A percentile compares a stretch with the other conserved stretches of the same genome.
Conservation (phyloP, 2,329 filamentous ascomycete species). For the Grosmannia clavigera region DNA sequence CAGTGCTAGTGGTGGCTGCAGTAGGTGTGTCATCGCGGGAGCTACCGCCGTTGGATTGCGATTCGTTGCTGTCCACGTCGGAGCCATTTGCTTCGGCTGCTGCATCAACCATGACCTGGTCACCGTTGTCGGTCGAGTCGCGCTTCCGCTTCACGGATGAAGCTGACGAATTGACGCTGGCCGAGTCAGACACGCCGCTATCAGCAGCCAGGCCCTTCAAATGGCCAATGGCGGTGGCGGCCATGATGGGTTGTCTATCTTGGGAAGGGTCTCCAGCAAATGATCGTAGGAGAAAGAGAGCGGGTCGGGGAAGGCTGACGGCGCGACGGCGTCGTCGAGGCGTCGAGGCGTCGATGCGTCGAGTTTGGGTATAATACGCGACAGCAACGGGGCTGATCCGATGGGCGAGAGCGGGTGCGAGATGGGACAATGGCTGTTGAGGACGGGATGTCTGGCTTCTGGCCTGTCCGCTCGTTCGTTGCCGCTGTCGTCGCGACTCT, state of each 20-base stretch:
- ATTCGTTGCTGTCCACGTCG: neutral
- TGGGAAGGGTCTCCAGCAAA: neutral
- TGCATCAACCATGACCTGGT: constrained; percentile 8
- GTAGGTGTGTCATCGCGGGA: constrained; percentile 17
- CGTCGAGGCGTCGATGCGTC: neutral
- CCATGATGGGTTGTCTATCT: constrained; percentile 14
- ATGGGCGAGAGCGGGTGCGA: neutral
- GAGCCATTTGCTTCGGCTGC: neutral
- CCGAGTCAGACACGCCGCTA: constrained; percentile 16
- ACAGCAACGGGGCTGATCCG: neutral
- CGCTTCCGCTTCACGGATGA: constrained; percentile 43
- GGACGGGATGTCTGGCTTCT: neutral
- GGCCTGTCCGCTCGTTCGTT: neutral
- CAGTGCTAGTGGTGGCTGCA: constrained; percentile 11
- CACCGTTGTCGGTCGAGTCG: constrained; percentile 31
- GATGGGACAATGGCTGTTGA: neutral
- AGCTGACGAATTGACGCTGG: constrained; percentile 14
- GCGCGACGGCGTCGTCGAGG: neutral
- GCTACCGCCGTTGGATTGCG: constrained; percentile 13
- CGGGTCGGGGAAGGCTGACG: neutral
- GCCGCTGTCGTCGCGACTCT: neutral
- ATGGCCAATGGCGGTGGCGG: constrained; percentile 17
- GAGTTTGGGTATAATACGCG: neutral
- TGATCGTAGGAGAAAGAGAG: neutral
- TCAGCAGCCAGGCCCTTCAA: constrained; percentile 19